Conservation (phyloP, 2,329 filamentous ascomycete genomes). For the Stemphylium vesicarium region DNA sequence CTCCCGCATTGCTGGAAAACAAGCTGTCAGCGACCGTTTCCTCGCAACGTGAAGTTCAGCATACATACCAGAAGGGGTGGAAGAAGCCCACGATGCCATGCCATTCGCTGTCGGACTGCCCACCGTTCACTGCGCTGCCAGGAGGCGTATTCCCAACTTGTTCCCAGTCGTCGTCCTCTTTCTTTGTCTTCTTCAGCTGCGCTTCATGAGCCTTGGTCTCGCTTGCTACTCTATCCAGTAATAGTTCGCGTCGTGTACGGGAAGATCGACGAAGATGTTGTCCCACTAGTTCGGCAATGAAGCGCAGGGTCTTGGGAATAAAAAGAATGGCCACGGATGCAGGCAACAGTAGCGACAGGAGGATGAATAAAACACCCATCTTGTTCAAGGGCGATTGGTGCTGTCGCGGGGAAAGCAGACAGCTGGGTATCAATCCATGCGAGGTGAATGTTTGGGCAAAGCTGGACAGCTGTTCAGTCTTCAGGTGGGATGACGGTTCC, state of each 20-base stretch:
- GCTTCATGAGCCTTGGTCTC: conserved; percentile 38
- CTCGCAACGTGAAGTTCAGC: not conserved
- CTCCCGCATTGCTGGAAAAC: conserved; percentile 81
- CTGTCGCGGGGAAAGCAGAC: conserved; percentile 13
- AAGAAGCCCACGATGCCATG: conserved; percentile 92
- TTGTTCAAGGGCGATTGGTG: conserved; percentile 14
- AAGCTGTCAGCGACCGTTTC: conserved; percentile 22
- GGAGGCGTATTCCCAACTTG: conserved; percentile 64
- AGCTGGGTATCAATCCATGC: conserved; percentile 14
- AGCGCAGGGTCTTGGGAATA: conserved; percentile 35
- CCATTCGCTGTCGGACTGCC: conserved; percentile 66
- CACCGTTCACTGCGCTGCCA: conserved; percentile 54
- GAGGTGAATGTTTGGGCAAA: conserved; percentile 13
- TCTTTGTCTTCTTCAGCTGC: conserved; percentile 22
- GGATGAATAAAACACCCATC: conserved; percentile 36
- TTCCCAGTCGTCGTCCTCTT: conserved; percentile 72
- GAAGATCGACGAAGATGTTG: conserved; percentile 41
- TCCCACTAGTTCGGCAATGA: conserved; percentile 37
- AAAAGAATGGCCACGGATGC: conserved; percentile 30
- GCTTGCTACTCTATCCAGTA: conserved; percentile 40
- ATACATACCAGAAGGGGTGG: conserved; percentile 87
- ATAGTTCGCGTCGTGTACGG: conserved; percentile 40
- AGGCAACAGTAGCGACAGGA: conserved; percentile 37
- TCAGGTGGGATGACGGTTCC: conserved; percentile 38
- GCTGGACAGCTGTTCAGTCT: conserved; percentile 26